A percentile compares a stretch with the other conserved stretches of the same genome.
Conservation (phyloP, 2,329 filamentous ascomycete species). For the Venturia pyrina region DNA sequence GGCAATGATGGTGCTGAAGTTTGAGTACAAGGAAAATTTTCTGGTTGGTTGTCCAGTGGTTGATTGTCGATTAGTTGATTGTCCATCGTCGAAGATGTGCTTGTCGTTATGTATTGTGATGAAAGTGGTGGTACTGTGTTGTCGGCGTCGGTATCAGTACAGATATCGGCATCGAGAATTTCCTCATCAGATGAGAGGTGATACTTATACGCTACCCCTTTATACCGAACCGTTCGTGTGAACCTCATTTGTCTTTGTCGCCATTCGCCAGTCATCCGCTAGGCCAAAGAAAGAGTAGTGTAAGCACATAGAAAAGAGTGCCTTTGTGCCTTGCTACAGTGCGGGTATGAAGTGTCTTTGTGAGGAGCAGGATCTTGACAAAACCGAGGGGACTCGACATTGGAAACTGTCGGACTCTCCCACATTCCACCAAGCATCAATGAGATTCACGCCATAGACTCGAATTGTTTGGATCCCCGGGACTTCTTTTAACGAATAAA, state of each 20-base stretch:
- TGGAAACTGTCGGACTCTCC: not conserved
- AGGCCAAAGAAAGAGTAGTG: conserved; percentile 5
- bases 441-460: not conserved
- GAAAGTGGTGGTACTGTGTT: not conserved
- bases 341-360: conserved; percentile 2
- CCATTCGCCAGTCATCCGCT: not conserved
- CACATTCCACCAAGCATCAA: conserved; percentile 1
- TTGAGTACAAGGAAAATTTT: not conserved
- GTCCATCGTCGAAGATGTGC: not conserved
- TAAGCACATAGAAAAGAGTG: not conserved
- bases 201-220: not conserved
- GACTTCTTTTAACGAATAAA: not conserved
- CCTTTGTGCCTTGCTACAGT: conserved; percentile 3
- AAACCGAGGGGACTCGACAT: not conserved
- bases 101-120: not conserved
- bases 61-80: not conserved
- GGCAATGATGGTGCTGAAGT: not conserved
- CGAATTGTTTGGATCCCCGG: conserved; percentile 3
- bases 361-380: not conserved
- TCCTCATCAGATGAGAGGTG: not conserved
- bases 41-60: not conserved
- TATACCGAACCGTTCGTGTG: not conserved
- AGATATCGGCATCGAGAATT: not conserved
- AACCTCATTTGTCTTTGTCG: not conserved
- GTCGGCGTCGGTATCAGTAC: not conserved